Evolutionary conservation across 2,329 filamentous ascomycete species (phyloP), one percentile per base, ranked within the genome.

Genomic region (Fusarium palustre): DNA sequence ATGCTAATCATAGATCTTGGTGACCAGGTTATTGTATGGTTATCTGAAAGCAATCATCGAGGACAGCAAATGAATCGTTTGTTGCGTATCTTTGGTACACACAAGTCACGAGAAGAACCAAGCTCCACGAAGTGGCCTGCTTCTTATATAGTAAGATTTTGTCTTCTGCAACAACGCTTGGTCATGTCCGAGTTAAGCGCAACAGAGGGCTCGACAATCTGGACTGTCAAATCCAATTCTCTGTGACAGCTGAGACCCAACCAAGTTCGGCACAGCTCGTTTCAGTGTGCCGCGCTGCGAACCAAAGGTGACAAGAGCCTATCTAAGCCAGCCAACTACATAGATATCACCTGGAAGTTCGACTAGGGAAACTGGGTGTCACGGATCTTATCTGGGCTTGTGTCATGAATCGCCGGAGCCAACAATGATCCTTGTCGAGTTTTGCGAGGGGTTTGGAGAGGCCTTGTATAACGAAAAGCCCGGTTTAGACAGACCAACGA

Each of bases 371-470:
- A 61, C 33, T 42, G 62, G 71, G 66, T 61, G 59, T 71, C 62
- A 71, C 64, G 69, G 69, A 74, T 74, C 71, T 71, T 65, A 64
- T 43, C 60, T 59, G 34, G 69, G 69, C 46, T 72, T 38, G 67
- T 69, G 71, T 41, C 38, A 69, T 64, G 49, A 53, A 64, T 54
- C 57, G 62, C 53, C 58, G 47, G 54, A 61, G 52, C 59, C 39
- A 42, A 61, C 46, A 20, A 64, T 30, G 38, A 56, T 46, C 71
- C 71, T 62, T 69, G 59, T 53, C 55, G 46, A 38, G 22, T 31
- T 38, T 30, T 56, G 66, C 60, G 43, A 59, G 43, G 48, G 41
- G 62, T 55, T 50, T 42, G 42, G 39, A n/a, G 22, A 42, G 18
- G 38, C 20, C 13, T 34, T 52, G 28, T 34, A 49, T 50, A 39